Evolutionary conservation across 192 early-diverging fungal species (phyloP).

Genomic region (Coemansia biformis): DNA sequence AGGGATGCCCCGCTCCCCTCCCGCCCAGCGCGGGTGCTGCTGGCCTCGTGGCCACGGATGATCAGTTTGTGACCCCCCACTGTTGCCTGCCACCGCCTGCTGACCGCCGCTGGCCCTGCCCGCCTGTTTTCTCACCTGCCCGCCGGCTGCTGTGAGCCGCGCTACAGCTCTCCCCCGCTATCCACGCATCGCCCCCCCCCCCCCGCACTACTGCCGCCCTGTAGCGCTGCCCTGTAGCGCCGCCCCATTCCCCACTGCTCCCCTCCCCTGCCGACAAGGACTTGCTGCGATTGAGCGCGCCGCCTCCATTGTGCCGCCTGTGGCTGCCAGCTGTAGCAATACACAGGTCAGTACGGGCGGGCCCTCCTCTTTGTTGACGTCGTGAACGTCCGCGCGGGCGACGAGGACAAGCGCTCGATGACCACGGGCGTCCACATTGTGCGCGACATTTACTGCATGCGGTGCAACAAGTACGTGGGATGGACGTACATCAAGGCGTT

Average conservation of each 20-base stretch:
- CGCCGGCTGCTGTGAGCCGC: too few relatives aligned
- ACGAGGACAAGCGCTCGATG: constrained; percentile 43
- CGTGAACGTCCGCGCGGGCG: constrained; percentile 34
- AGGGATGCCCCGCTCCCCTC: neutral
- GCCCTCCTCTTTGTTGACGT: constrained; percentile 31
- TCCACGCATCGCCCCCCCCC: too few relatives aligned
- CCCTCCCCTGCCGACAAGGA: too few relatives aligned
- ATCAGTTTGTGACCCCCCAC: constrained; percentile 21
- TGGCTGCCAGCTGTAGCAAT: too few relatives aligned
- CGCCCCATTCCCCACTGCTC: too few relatives aligned
- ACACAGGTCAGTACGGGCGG: constrained; percentile 43
- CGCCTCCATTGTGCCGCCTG: neutral
- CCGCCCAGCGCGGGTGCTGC: too few relatives aligned
- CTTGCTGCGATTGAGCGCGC: neutral
- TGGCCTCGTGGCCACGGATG: constrained; percentile 9
- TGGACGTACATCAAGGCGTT: constrained; percentile 47
- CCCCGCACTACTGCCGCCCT: too few relatives aligned
- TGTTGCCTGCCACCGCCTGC: neutral
- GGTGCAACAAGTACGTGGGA: constrained; percentile 41
- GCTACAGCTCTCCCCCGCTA: too few relatives aligned
- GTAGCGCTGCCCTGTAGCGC: too few relatives aligned
- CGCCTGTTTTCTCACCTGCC: too few relatives aligned
- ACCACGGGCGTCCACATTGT: constrained; percentile 48
- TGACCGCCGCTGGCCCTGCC: neutral
- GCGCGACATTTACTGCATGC: constrained; percentile 39